Evolutionary conservation across 129 eudicot species (phyloP).

Genomic region (Helichrysum umbraculigerum): DNA sequence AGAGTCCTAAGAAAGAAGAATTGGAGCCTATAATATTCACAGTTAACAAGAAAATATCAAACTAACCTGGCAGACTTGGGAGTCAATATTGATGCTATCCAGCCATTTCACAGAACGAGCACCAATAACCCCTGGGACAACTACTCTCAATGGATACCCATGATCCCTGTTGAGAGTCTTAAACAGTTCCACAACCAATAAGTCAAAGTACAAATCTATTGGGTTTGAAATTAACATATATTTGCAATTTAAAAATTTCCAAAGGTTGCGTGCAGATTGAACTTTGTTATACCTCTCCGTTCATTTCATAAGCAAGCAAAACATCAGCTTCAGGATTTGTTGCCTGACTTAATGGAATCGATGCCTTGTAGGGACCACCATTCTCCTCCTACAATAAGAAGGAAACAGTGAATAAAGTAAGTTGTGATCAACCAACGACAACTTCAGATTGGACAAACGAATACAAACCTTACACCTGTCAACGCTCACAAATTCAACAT

Average conservation of each 20-base stretch:
- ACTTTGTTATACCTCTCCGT: slow-evolving; percentile 70
- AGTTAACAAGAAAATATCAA: slow-evolving; percentile 4
- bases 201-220: slow-evolving; percentile 13
- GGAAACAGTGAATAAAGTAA: slow-evolving; percentile 14
- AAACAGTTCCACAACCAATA: slow-evolving; percentile 26
- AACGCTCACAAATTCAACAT: slow-evolving; percentile 94
- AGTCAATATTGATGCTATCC: slow-evolving; percentile 78
- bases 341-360: slow-evolving; percentile 86
- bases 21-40: neutral
- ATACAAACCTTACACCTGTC: slow-evolving; percentile 84
- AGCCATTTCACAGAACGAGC: slow-evolving; percentile 99
- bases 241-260: neutral
- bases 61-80: slow-evolving; percentile 88
- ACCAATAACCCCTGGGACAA: slow-evolving; percentile 98
- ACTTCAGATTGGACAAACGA: slow-evolving; percentile 9
- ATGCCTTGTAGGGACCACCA: slow-evolving; percentile 97
- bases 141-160: slow-evolving; percentile 95
- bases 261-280: neutral
- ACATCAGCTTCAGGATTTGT: slow-evolving; percentile 97
- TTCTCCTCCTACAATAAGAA: slow-evolving; percentile 68
- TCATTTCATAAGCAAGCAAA: slow-evolving; percentile 95
- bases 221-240: neutral
- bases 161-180: slow-evolving; percentile 98
- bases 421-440: neutral
- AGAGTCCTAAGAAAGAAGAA: slow-evolving; percentile 1